Evolutionary conservation across 352 stramenopile species (phyloP).

Genomic region (Thalassiosira ordinaria): DNA sequence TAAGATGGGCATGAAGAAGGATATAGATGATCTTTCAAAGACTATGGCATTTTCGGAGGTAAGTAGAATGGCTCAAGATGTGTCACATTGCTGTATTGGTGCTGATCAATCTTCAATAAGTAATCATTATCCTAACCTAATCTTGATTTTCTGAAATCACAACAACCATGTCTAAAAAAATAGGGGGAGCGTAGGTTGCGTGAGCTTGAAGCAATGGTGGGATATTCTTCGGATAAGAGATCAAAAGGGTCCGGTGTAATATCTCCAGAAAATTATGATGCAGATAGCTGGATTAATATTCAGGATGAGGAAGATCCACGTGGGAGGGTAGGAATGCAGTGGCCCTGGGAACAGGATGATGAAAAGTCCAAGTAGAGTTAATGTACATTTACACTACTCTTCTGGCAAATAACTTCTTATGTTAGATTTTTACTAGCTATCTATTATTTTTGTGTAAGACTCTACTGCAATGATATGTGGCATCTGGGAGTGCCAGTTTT

Average conservation of each 20-base stretch:
- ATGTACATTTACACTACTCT: no score
- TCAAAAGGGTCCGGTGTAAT: constrained; percentile 12
- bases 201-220: constrained; percentile 66
- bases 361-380: constrained; percentile 18
- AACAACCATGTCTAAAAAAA: background rate
- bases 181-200: constrained; percentile 62
- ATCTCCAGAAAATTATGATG: constrained; percentile 34
- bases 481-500: no score
- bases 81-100: no score
- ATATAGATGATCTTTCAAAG: constrained; percentile 62
- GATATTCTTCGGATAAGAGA: constrained; percentile 37
- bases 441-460: no score
- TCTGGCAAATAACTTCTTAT: no score
- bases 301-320: constrained; percentile 72
- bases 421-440: no score
- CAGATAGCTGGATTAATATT: constrained; percentile 78
- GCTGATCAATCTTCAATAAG: no score
- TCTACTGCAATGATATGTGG: no score
- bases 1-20: constrained; percentile 44
- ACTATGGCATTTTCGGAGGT: constrained; percentile 61
- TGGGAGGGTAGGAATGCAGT: constrained; percentile 69
- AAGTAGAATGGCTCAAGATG: no score
- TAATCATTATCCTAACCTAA: no score
- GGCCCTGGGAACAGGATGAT: constrained; percentile 64
- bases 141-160: background rate